A percentile compares a stretch with the other conserved stretches of the same genome.
These are phyloP conservation scores for Rugonectria rugulosa DNA, from an alignment of 2,329 filamentous ascomycete genomes.

Conservation along the genomic window DNA sequence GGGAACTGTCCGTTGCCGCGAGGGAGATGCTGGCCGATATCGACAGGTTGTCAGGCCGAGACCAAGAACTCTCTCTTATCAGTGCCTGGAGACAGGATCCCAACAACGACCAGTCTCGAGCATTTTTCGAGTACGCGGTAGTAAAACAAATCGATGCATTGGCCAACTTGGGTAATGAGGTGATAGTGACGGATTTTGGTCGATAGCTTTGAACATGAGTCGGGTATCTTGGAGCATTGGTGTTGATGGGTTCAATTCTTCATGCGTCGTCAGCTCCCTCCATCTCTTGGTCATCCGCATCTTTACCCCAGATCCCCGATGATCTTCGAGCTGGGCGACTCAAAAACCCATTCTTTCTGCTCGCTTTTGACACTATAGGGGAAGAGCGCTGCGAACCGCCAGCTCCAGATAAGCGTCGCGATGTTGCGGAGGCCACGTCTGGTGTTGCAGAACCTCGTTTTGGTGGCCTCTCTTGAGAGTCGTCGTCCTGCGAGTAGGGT, in stretches of 20 bases:
- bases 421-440: conserved; percentile 24
- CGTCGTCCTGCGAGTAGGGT: conserved; percentile 13
- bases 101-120: conserved; percentile 46
- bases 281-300: background rate
- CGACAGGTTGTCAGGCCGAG: conserved; percentile 53
- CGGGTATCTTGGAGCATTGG: background rate
- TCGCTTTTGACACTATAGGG: conserved; percentile 20
- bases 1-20: conserved; percentile 54
- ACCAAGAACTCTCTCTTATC: conserved; percentile 54
- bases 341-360: conserved; percentile 10
- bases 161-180: conserved; percentile 53
- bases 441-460: conserved; percentile 39
- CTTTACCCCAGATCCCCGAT: conserved; percentile 5
- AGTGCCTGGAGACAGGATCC: conserved; percentile 53
- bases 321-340: conserved; percentile 16
- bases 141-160: conserved; percentile 56
- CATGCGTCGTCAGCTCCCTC: conserved; percentile 6
- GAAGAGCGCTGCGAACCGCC: conserved; percentile 28
- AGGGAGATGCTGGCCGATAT: conserved; percentile 58
- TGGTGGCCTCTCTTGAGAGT: conserved; percentile 23
- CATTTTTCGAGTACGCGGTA: conserved; percentile 60
- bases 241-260: background rate
- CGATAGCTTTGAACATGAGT: background rate
- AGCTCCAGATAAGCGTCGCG: conserved; percentile 14
- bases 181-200: conserved; percentile 53